A percentile compares a stretch with the other conserved stretches of the same genome.
Evolutionary conservation across 2,329 filamentous ascomycete genomes (phyloP).

Genomic region (Ceratocystis alfenasii): DNA sequence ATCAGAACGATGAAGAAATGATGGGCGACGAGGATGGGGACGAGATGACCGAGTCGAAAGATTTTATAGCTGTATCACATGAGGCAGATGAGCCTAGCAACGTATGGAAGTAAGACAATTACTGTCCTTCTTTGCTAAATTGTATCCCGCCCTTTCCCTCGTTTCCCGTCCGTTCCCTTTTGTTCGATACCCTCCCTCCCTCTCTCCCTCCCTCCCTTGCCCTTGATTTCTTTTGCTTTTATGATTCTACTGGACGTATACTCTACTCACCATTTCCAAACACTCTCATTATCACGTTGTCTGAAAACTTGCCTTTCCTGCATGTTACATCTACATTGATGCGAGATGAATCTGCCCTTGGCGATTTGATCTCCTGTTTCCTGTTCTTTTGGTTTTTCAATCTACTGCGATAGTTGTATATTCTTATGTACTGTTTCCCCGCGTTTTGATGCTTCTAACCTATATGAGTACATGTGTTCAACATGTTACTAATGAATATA

Average conservation of each 20-base stretch:
- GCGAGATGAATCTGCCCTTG: background rate
- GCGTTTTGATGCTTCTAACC: background rate
- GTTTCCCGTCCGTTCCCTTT: background rate
- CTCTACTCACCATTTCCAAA: background rate
- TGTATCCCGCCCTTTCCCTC: background rate
- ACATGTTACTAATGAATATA: background rate
- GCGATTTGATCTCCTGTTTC: background rate
- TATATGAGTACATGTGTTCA: background rate
- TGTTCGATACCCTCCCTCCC: slow-evolving; percentile 1
- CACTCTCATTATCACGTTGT: background rate
- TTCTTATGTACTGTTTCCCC: background rate
- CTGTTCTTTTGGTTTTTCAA: background rate
- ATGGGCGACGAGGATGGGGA: slow-evolving; percentile 10
- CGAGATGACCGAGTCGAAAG: slow-evolving; percentile 28
- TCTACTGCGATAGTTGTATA: background rate
- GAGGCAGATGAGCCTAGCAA: slow-evolving; percentile 28
- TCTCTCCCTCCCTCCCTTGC: no score
- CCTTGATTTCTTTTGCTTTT: background rate
- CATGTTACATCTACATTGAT: background rate
- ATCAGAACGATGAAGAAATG: slow-evolving; percentile 10
- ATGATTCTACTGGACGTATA: background rate
- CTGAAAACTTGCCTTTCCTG: background rate
- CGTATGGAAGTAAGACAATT: slow-evolving; percentile 28
- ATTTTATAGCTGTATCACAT: slow-evolving; percentile 41
- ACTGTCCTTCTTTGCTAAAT: background rate